phyloP scores from a whole-genome alignment of 2,329 filamentous ascomycete genomes.

The Talaromyces sp. region DNA sequence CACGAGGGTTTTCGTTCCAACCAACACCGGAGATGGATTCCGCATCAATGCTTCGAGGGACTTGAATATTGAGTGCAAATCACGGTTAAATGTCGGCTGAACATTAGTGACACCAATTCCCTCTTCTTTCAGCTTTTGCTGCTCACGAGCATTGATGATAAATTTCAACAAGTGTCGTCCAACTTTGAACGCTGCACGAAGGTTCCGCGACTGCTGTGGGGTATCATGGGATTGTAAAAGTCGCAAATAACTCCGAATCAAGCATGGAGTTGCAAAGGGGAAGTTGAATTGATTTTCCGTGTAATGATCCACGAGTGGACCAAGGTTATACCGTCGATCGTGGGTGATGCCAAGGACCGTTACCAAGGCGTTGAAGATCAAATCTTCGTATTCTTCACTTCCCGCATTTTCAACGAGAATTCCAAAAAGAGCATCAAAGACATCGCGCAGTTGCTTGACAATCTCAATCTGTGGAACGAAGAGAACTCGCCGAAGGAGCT shows the following conservation, averaged over 20 bases:
- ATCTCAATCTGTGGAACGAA: conserved; percentile 98
- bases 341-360: conserved; percentile 89
- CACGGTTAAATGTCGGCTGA: conserved; percentile 71
- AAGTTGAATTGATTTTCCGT: conserved; percentile 87
- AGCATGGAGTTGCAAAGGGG: conserved; percentile 82
- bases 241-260: conserved; percentile 81
- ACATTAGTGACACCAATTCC: conserved; percentile 76
- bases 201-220: conserved; percentile 69
- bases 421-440: conserved; percentile 86
- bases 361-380: conserved; percentile 86
- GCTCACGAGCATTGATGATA: conserved; percentile 80
- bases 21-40: conserved; percentile 75
- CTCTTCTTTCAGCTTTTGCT: conserved; percentile 84
- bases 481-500: conserved; percentile 73
- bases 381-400: conserved; percentile 85
- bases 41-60: conserved; percentile 86
- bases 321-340: conserved; percentile 87
- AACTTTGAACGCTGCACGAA: conserved; percentile 92
- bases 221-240: conserved; percentile 78
- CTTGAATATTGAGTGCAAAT: conserved; percentile 83
- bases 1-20: conserved; percentile 90
- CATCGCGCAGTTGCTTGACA: conserved; percentile 84
- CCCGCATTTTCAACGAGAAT: conserved; percentile 88
- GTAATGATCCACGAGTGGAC: conserved; percentile 86
- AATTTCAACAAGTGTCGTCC: conserved; percentile 90